These are phyloP conservation scores for Sanghuangporus weigelae DNA, from an alignment of 1,284 basidiomycete species.

Conservation along the genomic window DNA sequence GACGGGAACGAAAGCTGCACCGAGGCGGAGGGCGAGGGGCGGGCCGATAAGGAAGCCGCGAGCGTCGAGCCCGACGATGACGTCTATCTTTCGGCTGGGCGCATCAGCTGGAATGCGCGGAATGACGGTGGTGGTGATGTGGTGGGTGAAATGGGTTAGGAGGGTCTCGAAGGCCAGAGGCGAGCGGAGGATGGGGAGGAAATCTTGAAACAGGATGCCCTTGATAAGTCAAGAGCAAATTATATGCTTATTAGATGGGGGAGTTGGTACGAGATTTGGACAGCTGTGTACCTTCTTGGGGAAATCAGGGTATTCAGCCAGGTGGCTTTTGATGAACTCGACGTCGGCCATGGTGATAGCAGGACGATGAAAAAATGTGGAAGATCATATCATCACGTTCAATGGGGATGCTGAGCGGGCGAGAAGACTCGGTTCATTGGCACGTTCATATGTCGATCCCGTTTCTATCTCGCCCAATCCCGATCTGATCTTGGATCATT, in stretches of 20 bases:
- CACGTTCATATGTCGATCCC: too few relatives aligned
- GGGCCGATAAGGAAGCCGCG: constrained; percentile 96
- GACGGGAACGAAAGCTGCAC: constrained; percentile 95
- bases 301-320: constrained; percentile 75
- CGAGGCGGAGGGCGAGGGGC: constrained; percentile 84
- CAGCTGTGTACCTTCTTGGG: constrained; percentile 68
- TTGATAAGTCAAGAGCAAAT: constrained; percentile 25
- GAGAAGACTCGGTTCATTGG: too few relatives aligned
- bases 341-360: constrained; percentile 67
- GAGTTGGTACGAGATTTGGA: background rate
- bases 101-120: constrained; percentile 6
- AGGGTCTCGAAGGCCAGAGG: constrained; percentile 86
- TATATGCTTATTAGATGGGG: background rate
- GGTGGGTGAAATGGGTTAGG: constrained; percentile 86
- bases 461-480: too few relatives aligned
- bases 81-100: constrained; percentile 76
- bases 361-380: background rate
- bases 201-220: constrained; percentile 83
- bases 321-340: constrained; percentile 60
- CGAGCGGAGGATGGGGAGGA: constrained; percentile 85
- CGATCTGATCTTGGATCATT: too few relatives aligned
- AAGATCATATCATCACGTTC: background rate
- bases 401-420: too few relatives aligned
- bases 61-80: constrained; percentile 93
- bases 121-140: constrained; percentile 48